Base-by-base conservation (phyloP, 1,139 yeast species). In the Hemisphaericaspora xylanilytica region DNA sequence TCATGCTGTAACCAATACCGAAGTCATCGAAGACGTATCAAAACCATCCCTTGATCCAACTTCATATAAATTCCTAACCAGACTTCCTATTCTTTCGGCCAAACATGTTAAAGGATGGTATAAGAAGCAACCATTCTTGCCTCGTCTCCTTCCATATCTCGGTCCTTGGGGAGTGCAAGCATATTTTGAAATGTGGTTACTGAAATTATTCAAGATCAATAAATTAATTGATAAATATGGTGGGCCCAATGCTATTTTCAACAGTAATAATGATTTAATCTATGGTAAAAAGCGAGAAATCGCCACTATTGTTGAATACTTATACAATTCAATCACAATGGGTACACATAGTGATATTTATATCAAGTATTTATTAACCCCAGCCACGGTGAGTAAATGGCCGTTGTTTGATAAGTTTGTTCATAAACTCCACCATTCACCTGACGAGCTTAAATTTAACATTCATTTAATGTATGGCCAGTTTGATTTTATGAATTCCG, bases 401-500 rank as follows among this genome's bases (percentile, higher is more conserved):
- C 96, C 96, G 1, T 68, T 88, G 41, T 66, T 76, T 46, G 95
- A 88, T 53, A 75, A 85, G 42, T 67, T 83, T 27, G 54, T 59
- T 2, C 49, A 58, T 1, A 53, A 77, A 24, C 47, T 52, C 24
- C 35, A 41, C 8, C 25, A 37, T 13, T 32, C 45, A 36, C 45
- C 44, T 11, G 27, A 30, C 11, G 22, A 34, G 27, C 26, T 24
- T 27, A 69, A 70, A 20, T 75, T 77, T 28, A 68, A 76, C 20
- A 54, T 77, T 1, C 58, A 78, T 50, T 70, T 89, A 61, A 58
- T 87, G 28, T 89, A 88, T 56, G 97, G 97, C 0, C 81, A 84
- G 48, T 78, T 70, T 48, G 97, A 89, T 56, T 89, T 92, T 75
- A 89, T 89, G 96, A 85, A 85, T 54, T 67, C 75, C 2, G 76